These are phyloP conservation scores for Syzygium jambos DNA, from an alignment of 345 rosid genomes.

Conservation along the genomic window DNA sequence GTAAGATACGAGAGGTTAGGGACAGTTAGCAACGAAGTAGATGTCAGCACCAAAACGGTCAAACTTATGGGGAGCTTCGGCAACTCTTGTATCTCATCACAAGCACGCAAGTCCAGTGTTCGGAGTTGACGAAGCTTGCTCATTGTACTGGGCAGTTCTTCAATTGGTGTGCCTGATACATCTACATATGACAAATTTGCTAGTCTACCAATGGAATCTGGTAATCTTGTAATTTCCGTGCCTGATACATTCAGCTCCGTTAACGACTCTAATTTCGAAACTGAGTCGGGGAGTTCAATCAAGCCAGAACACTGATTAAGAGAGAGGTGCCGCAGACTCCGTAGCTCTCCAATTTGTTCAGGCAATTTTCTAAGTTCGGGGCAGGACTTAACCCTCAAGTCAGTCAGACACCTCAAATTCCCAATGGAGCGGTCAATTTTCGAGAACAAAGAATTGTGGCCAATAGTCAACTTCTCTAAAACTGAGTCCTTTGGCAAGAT, in stretches of 20 bases:
- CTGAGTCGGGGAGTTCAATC: background rate
- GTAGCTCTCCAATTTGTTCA: background rate
- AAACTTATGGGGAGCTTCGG: background rate
- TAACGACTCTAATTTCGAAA: too few relatives aligned
- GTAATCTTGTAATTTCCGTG: too few relatives aligned
- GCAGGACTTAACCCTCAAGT: background rate
- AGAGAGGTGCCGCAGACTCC: background rate
- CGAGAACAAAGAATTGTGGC: accelerated
- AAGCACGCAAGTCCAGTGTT: accelerated
- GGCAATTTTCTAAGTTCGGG: accelerated
- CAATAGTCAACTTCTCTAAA: too few relatives aligned
- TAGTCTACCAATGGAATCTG: too few relatives aligned
- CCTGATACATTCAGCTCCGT: accelerated
- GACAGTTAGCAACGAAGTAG: accelerated
- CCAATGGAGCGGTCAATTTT: background rate
- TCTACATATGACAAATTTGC: accelerated
- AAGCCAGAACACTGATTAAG: accelerated
- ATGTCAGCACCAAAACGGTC: accelerated
- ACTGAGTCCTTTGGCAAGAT: accelerated
- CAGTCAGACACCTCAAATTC: accelerated
- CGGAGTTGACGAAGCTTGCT: background rate
- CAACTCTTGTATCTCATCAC: accelerated
- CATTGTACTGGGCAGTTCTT: background rate
- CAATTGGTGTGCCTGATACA: accelerated
- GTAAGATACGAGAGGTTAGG: background rate